Evolutionary conservation across 1,284 basidiomycete species (phyloP).

Genomic region (Pyrrhoderma noxium): DNA sequence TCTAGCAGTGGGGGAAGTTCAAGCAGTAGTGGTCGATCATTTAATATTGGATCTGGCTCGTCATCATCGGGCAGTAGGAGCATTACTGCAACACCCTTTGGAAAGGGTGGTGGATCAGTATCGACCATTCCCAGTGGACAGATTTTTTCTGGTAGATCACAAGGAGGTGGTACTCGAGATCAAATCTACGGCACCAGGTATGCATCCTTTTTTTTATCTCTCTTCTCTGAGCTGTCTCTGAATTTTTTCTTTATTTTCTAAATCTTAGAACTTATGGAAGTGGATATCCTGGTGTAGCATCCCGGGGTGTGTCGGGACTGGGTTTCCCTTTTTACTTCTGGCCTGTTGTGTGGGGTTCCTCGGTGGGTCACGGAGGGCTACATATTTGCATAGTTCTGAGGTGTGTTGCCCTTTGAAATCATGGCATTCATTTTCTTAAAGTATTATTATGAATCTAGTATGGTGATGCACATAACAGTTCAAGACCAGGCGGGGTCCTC

Average conservation of each 20-base stretch:
- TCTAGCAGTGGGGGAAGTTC: constrained; percentile 21
- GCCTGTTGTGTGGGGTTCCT: constrained; percentile 47
- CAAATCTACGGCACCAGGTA: constrained; percentile 32
- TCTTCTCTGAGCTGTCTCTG: not conserved
- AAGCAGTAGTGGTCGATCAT: constrained; percentile 2
- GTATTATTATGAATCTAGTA: constrained; percentile 35
- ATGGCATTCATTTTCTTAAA: not conserved
- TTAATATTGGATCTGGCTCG: constrained; percentile 17
- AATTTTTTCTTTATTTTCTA: not conserved
- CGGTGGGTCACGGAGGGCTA: constrained; percentile 18
- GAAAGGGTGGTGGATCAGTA: constrained; percentile 30
- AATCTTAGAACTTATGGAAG: constrained; percentile 46
- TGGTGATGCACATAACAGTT: constrained; percentile 42
- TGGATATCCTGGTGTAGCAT: constrained; percentile 43
- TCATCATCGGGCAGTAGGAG: constrained; percentile 6
- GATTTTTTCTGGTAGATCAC: constrained; percentile 34
- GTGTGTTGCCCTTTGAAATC: constrained; percentile 22
- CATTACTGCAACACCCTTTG: constrained; percentile 26
- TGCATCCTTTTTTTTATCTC: not conserved
- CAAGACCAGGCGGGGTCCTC: constrained; percentile 53
- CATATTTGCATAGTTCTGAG: constrained; percentile 39
- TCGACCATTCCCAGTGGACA: constrained; percentile 34
- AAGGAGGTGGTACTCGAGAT: constrained; percentile 35
- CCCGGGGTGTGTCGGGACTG: constrained; percentile 37
- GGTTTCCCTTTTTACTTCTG: constrained; percentile 54